Percentiles rank a stretch among this genome's conserved stretches.
phyloP scores from a whole-genome alignment of 768 basidiomycete species.

The Tephrocybe sp. region DNA sequence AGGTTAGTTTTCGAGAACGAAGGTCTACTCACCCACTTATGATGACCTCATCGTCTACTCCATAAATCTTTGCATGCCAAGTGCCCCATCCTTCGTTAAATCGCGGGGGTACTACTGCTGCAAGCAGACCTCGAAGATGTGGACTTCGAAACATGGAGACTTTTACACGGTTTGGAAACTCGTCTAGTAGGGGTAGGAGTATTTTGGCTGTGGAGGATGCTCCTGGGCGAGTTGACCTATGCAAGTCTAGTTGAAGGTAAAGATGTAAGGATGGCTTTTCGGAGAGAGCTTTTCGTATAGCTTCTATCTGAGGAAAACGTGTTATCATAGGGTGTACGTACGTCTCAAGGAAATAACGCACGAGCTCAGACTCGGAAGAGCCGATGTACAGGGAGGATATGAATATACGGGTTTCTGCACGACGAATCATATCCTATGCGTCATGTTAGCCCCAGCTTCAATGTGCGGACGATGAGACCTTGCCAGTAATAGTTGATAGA shows the following conservation, averaged over 20 bases:
- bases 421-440: slow-evolving; percentile 66
- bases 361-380: slow-evolving; percentile 73
- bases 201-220: slow-evolving; percentile 62
- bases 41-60: slow-evolving; percentile 88
- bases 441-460: neutral
- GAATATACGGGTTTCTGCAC: slow-evolving; percentile 79
- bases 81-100: slow-evolving; percentile 99
- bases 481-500: slow-evolving; percentile 52
- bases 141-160: slow-evolving; percentile 88
- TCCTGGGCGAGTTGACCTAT: slow-evolving; percentile 75
- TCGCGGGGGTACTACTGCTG: slow-evolving; percentile 79
- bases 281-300: slow-evolving; percentile 59
- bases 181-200: slow-evolving; percentile 70
- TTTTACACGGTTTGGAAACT: slow-evolving; percentile 70
- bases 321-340: neutral
- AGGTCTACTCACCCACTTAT: slow-evolving; percentile 75
- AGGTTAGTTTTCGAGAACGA: neutral
- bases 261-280: slow-evolving; percentile 61
- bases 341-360: slow-evolving; percentile 35
- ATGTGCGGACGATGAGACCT: slow-evolving; percentile 21
- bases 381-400: slow-evolving; percentile 91
- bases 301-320: slow-evolving; percentile 54
- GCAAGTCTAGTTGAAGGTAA: slow-evolving; percentile 75
- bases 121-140: slow-evolving; percentile 69
- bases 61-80: slow-evolving; percentile 97